These are phyloP conservation scores for Tuber calosporum DNA, from an alignment of 495 filamentous ascomycete genomes.

Conservation along the genomic window DNA sequence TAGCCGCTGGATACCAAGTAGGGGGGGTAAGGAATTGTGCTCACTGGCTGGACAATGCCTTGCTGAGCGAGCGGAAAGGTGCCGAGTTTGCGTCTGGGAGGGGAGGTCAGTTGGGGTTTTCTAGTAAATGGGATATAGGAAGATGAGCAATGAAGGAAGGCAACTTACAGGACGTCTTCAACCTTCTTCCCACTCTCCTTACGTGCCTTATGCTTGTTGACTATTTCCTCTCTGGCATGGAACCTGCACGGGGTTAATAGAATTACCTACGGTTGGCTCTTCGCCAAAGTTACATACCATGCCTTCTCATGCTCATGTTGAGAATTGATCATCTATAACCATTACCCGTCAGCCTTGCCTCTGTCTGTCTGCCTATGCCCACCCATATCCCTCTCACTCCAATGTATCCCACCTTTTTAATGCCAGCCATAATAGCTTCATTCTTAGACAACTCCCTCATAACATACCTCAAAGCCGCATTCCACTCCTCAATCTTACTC, in stretches of 20 bases:
- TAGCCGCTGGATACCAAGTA: background rate
- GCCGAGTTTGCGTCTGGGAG: slow-evolving; percentile 37
- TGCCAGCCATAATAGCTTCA: slow-evolving; percentile 44
- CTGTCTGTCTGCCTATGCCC: slow-evolving; percentile 8
- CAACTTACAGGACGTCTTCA: slow-evolving; percentile 46
- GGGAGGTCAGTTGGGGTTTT: background rate
- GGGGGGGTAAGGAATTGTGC: background rate
- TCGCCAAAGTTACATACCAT: slow-evolving; percentile 48
- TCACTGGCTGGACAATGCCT: slow-evolving; percentile 28
- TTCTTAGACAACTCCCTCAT: slow-evolving; percentile 53
- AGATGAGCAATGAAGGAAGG: background rate
- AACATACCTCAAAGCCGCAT: slow-evolving; percentile 55
- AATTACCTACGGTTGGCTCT: background rate
- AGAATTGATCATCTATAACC: slow-evolving; percentile 53
- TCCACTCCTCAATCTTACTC: slow-evolving; percentile 60
- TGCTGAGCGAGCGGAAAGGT: slow-evolving; percentile 45
- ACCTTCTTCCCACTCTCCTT: slow-evolving; percentile 51
- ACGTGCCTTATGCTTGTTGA: slow-evolving; percentile 49
- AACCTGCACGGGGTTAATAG: slow-evolving; percentile 24
- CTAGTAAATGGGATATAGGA: background rate
- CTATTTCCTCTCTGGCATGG: slow-evolving; percentile 49
- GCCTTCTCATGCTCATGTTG: slow-evolving; percentile 59
- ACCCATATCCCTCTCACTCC: background rate
- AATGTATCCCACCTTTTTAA: slow-evolving; percentile 44
- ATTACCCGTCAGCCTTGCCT: slow-evolving; percentile 33